Evolutionary conservation across 2,329 filamentous ascomycete genomes (phyloP).

Genomic region (Microcera coccophila): DNA sequence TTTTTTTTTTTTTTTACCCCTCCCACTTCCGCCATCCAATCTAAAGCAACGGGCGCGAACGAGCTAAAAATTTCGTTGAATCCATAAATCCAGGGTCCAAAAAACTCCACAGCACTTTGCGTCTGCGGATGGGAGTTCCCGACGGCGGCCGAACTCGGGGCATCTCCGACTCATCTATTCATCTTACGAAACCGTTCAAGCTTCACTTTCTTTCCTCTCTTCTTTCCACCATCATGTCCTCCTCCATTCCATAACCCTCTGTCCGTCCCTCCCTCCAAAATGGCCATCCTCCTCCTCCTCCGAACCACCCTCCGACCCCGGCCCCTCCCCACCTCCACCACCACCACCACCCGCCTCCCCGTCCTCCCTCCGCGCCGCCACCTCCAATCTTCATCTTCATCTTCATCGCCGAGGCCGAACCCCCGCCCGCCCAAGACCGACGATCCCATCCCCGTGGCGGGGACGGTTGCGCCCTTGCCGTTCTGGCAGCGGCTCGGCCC

Average conservation of each 20-base stretch:
- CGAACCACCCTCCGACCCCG: slow-evolving; percentile 8
- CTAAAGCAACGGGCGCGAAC: not conserved
- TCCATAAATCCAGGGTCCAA: not conserved
- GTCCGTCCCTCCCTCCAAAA: slow-evolving; percentile 11
- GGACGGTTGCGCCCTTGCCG: slow-evolving; percentile 30
- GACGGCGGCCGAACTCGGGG: slow-evolving; percentile 18
- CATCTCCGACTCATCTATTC: slow-evolving; percentile 5
- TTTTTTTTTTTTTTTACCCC: slow-evolving; percentile 21
- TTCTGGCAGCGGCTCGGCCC: slow-evolving; percentile 58
- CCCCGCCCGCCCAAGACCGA: slow-evolving; percentile 8
- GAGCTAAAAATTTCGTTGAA: too few relatives aligned
- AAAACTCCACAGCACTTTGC: not conserved
- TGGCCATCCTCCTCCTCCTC: slow-evolving; percentile 16
- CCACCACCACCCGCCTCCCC: slow-evolving; percentile 12
- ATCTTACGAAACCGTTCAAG: not conserved
- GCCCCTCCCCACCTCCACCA: slow-evolving; percentile 8
- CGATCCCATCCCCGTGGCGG: slow-evolving; percentile 16
- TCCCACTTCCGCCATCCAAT: not conserved
- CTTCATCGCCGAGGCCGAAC: not conserved
- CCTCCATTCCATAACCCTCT: slow-evolving; percentile 1
- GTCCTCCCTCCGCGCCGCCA: slow-evolving; percentile 17
- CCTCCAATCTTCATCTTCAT: slow-evolving; percentile 4
- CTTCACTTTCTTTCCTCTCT: slow-evolving; percentile 1
- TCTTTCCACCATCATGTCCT: slow-evolving; percentile 5
- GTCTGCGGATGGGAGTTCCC: slow-evolving; percentile 9